Base-by-base conservation (phyloP, 441 rosid genomes). In the California macrophylla region DNA sequence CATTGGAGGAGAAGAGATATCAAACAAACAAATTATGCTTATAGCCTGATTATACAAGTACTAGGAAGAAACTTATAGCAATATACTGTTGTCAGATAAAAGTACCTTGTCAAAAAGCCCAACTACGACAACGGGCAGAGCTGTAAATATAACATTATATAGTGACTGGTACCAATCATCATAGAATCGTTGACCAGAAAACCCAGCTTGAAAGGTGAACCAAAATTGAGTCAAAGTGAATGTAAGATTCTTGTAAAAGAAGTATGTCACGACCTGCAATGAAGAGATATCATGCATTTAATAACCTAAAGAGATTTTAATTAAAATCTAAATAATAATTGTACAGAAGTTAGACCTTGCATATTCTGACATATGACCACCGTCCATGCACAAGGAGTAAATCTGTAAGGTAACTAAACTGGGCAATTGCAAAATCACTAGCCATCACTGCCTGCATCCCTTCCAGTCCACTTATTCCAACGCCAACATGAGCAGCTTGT, bases 151-250 rank as follows among this genome's bases (percentile, higher is more conserved):
- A 71, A 93, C 99, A 74, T 96, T 96, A 77, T 82, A 93, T 69
- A 93, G 82, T 13, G 99, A 96, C 82, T 96, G 98, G 86, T 92
- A 96, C 99, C 99, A 96, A 84, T 96, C 99, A 67, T 96, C 98
- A 63, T 96, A 96, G 81, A 91, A 96, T 81, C 99, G 82, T 84
- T 96, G 99, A 77, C 99, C 99, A 77, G 99, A 96, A 85, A 91
- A 92, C 74, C 98, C 98, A 68, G 97, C 86, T 75, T 86, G 85
- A 75, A 96, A 93, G 82, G 99, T 96, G 87, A 96, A 96, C 98
- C 99, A 96, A 88, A 96, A 96, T 76, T 96, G 99, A 68, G 98
- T 96, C 85, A 93, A 63, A 65, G 99, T 96, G 80, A 96, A 91
- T 1, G 99, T 91, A 70, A 96, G 96, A 78, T 93, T 96, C 91